Conservation (phyloP, 306 rosid genomes). For the Malus domestica region ASM211411v1 NC_041795.1:15557501-15558000, state of each 20-base stretch:
- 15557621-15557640: background rate
- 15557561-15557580: background rate
- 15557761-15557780: no score
- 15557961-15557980: background rate
- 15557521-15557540: background rate
- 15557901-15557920: no score
- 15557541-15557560: background rate
- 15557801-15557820: no score
- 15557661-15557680: constrained; percentile 66
- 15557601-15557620: background rate
- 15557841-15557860: no score
- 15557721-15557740: background rate
- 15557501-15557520: constrained; percentile 29
- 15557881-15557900: no score
- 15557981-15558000: background rate
- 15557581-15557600: background rate
- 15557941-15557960: no score
- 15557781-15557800: no score
- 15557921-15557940: no score
- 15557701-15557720: constrained; percentile 37
- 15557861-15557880: no score
- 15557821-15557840: no score
- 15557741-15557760: background rate
- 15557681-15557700: constrained; percentile 84
- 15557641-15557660: constrained; percentile 77